Percentiles rank a stretch among this genome's conserved stretches.
phyloP scores from a whole-genome alignment of 2,329 filamentous ascomycete species.

The Verticillium dahliae region DNA sequence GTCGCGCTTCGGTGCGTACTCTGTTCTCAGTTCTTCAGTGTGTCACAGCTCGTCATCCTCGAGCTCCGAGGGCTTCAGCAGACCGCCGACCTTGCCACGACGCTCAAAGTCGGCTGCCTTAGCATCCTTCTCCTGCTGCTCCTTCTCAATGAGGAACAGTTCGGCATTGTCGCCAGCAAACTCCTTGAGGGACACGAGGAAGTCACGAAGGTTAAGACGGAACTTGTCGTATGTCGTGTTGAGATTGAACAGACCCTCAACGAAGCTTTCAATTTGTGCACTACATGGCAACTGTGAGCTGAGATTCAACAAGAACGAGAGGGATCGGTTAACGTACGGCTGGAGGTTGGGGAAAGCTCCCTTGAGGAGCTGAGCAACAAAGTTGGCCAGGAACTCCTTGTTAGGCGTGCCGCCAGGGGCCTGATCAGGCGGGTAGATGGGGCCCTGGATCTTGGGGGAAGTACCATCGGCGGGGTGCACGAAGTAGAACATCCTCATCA shows the following conservation, averaged over 20 bases:
- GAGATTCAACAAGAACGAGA: not conserved
- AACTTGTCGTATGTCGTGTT: slow-evolving; percentile 91
- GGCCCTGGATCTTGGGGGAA: slow-evolving; percentile 81
- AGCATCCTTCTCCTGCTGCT: slow-evolving; percentile 80
- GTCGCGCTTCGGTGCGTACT: not conserved
- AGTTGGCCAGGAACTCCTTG: slow-evolving; percentile 82
- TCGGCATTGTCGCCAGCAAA: slow-evolving; percentile 95
- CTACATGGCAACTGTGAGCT: slow-evolving; percentile 43
- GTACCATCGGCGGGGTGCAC: slow-evolving; percentile 65
- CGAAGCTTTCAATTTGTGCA: slow-evolving; percentile 81
- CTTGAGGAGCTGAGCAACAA: slow-evolving; percentile 76
- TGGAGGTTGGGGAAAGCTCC: slow-evolving; percentile 93
- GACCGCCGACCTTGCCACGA: slow-evolving; percentile 87
- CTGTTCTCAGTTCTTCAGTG: slow-evolving; percentile 1
- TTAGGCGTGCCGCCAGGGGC: slow-evolving; percentile 79
- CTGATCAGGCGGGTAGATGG: slow-evolving; percentile 81
- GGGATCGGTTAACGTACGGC: slow-evolving; percentile 51
- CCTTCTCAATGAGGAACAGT: slow-evolving; percentile 88
- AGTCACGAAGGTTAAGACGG: slow-evolving; percentile 92
- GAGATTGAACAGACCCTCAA: slow-evolving; percentile 79
- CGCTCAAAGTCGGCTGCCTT: slow-evolving; percentile 86
- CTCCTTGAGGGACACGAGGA: slow-evolving; percentile 94
- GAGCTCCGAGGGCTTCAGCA: slow-evolving; percentile 95
- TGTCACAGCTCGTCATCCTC: slow-evolving; percentile 74
- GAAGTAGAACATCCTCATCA: slow-evolving; percentile 95